Evolutionary conservation across 495 filamentous ascomycete genomes (phyloP), one percentile per base, ranked within the genome.

Genomic region (Penicillium cinerascens): DNA sequence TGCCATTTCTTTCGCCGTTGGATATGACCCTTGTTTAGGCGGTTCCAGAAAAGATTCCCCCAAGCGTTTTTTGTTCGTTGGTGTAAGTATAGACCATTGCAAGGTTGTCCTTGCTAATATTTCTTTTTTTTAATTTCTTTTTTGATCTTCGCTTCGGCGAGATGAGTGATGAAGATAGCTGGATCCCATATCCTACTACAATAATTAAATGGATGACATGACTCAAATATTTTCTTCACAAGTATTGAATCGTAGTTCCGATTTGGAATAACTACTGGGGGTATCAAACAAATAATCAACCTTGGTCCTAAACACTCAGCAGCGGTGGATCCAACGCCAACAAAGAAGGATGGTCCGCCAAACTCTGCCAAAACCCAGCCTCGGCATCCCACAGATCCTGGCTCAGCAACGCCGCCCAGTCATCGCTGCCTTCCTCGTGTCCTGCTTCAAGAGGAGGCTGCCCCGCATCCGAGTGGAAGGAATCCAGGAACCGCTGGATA

Each of bases 11-110:
- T 70, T 63, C 59, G 48, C 63, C 50, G 64, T 64, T 71, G 64
- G 57, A 61, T 52, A 61, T 67, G 51, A 61, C 48, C 54, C 48
- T 59, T 66, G 43, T 64, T 66, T 69, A 71, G 66, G 72, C 66
- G 67, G 62, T 62, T 70, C 52, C 51, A 54, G 38, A 54, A 59
- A 67, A 72, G 71, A 74, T 72, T 72, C 69, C 69, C 69, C 62
- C 56, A 51, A 66, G 61, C 64, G 65, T 59, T 66, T 62, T 56
- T 47, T 43, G 20, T 61, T 56, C 43, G 51, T 57, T 50, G 55
- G 59, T 65, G 6, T n/a, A n/a, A n/a, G n/a, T n/a, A 68, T 72
- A 68, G 64, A 65, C 52, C 55, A 47, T 45, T 23, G 44, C 47
- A 53, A 61, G 54, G 55, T 17, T 20, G 15, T 4, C 37, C 37